Evolutionary conservation across 2,329 filamentous ascomycete genomes (phyloP).

Genomic region (Diaporthe citri): DNA sequence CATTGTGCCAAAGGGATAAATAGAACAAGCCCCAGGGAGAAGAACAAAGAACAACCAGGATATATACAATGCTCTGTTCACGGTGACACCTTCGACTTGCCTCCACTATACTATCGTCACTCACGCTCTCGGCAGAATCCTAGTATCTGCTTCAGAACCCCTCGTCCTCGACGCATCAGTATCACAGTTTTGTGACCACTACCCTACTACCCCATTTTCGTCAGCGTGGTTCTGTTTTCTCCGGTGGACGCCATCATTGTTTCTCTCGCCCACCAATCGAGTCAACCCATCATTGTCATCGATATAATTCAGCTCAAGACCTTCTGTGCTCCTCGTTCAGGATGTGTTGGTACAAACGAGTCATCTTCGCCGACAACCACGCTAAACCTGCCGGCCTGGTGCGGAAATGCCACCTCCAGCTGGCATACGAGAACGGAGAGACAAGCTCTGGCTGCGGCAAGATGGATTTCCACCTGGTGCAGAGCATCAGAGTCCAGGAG

Average conservation of each 20-base stretch:
- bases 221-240: background rate
- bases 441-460: constrained; percentile 39
- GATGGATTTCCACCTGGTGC: constrained; percentile 41
- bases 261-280: too few species aligned
- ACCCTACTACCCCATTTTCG: background rate
- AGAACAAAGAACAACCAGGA: background rate
- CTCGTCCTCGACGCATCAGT: background rate
- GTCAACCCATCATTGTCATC: too few species aligned
- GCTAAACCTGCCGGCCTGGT: constrained; percentile 36
- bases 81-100: background rate
- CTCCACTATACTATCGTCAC: background rate
- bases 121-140: background rate
- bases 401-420: constrained; percentile 40
- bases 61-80: background rate
- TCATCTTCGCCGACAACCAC: constrained; percentile 43
- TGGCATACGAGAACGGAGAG: constrained; percentile 40
- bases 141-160: background rate
- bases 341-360: constrained; percentile 44
- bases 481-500: constrained; percentile 39
- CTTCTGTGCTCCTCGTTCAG: background rate
- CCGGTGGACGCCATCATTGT: background rate
- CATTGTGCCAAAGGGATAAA: background rate
- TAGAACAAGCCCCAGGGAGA: background rate
- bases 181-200: background rate
- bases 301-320: background rate